Percentiles rank a stretch among this genome's conserved stretches.
Conservation (phyloP, 2,329 filamentous ascomycete species). For the Dothideomycetes sp. region DNA sequence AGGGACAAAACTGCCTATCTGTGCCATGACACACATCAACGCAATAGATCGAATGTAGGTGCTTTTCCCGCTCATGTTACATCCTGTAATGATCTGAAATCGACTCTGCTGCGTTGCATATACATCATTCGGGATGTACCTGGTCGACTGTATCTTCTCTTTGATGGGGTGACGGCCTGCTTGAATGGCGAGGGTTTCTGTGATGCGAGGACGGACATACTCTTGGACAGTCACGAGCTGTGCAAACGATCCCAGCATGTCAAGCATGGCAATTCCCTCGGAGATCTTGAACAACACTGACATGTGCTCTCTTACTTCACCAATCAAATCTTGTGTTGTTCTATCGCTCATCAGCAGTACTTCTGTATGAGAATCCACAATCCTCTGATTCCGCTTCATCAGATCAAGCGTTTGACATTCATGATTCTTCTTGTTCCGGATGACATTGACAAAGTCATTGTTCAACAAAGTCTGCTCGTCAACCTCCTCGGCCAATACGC, state of each 20-base stretch:
- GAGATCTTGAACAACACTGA: conserved; percentile 71
- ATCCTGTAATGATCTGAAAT: conserved; percentile 89
- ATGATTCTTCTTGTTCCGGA: conserved; percentile 60
- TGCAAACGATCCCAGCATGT: conserved; percentile 56
- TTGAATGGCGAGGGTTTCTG: conserved; percentile 59
- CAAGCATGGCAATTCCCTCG: conserved; percentile 74
- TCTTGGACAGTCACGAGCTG: conserved; percentile 58
- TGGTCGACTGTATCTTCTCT: conserved; percentile 57
- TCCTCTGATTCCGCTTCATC: conserved; percentile 63
- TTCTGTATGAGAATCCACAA: conserved; percentile 73
- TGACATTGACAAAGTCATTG: conserved; percentile 64
- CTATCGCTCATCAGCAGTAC: conserved; percentile 70
- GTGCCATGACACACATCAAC: conserved; percentile 82
- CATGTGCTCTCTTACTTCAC: conserved; percentile 59
- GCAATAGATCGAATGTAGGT: conserved; percentile 86
- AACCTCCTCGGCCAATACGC: conserved; percentile 51
- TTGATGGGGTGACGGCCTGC: conserved; percentile 67
- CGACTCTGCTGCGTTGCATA: conserved; percentile 70
- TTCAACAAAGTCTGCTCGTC: conserved; percentile 52
- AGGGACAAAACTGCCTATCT: conserved; percentile 84
- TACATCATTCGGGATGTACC: conserved; percentile 80
- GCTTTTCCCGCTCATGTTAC: conserved; percentile 97
- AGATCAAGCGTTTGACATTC: conserved; percentile 83
- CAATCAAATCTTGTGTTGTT: conserved; percentile 60
- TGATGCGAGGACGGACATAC: conserved; percentile 55